Evolutionary conservation across 148 eudicot genomes (phyloP), one percentile per base, ranked within the genome.

Genomic region (Dysphania ambrosioides): DNA sequence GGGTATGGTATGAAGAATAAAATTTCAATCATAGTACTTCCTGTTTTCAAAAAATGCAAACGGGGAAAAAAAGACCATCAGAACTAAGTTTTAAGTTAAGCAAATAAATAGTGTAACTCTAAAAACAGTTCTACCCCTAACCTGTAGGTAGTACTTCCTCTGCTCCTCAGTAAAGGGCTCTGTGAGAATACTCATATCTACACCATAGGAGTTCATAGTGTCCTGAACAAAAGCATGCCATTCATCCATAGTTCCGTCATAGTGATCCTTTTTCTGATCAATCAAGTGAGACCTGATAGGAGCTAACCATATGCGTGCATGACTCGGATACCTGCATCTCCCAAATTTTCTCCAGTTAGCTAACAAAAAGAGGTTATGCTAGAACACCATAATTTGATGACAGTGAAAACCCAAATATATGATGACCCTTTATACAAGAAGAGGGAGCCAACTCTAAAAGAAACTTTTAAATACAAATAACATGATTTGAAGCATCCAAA

Each of bases 291-390:
- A 85, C 68, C 86, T 86, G 78, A 95, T 88, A 9, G 99, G 99
- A 73, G 97, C 97, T 78, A 95, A 83, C 97, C 96, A 95, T 86
- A 95, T 95, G 40, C 97, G 94, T 80, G 99, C 99, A 76, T 92
- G 97, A 81, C 99, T 95, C 27, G 99, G 99, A 78, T 95, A 95
- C 99, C 99, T 95, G 85, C 67, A 81, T 82, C 61, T 55, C 68
- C 69, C 79, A 72, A 77, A 66, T 53, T 59, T 72, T 2, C 36
- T 51, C 35, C 29, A 41, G 23, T 66, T 9, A 61, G 18, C 32
- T 27, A 66, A n/a, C 38, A 70, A 2, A 51, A 9, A 35, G 21
- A 64, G 27, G 36, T 64, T 26, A 74, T 1, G 26, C 49, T 53
- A 77, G 62, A 74, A 6, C 53, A 36, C 24, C 0, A 65, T 24